Conservation (phyloP, 345 rosid genomes). For the Brassica napus region DNA sequence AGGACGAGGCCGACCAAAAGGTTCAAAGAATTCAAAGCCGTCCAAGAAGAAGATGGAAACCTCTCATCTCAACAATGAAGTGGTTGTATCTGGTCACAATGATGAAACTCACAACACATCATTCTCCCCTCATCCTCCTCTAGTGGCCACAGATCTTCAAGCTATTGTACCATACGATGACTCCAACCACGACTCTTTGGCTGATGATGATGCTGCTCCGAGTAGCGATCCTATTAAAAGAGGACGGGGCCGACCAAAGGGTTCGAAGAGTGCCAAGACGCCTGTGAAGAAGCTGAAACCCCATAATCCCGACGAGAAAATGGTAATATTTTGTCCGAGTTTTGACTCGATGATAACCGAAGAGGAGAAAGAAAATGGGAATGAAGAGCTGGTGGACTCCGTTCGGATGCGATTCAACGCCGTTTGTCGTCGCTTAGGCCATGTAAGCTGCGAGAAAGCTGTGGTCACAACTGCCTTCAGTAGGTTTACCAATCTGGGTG, state of each 20-base stretch:
- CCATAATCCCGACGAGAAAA: background rate
- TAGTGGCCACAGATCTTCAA: background rate
- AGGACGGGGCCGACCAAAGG: slow-evolving; percentile 15
- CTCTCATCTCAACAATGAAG: background rate
- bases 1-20: slow-evolving; percentile 17
- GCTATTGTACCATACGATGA: background rate
- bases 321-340: background rate
- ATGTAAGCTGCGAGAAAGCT: background rate
- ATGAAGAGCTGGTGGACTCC: background rate
- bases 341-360: background rate
- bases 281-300: background rate
- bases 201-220: background rate
- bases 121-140: background rate
- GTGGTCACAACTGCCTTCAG: background rate
- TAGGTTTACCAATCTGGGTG: background rate
- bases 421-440: background rate
- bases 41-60: background rate
- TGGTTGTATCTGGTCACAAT: background rate
- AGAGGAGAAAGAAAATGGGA: background rate
- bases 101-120: background rate
- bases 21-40: background rate
- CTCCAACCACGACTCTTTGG: background rate
- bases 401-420: background rate
- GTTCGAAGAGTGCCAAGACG: background rate
- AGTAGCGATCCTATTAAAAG: background rate